Conservation (phyloP, 192 early-diverging fungal genomes). For the Haplosporangium gracile region DNA sequence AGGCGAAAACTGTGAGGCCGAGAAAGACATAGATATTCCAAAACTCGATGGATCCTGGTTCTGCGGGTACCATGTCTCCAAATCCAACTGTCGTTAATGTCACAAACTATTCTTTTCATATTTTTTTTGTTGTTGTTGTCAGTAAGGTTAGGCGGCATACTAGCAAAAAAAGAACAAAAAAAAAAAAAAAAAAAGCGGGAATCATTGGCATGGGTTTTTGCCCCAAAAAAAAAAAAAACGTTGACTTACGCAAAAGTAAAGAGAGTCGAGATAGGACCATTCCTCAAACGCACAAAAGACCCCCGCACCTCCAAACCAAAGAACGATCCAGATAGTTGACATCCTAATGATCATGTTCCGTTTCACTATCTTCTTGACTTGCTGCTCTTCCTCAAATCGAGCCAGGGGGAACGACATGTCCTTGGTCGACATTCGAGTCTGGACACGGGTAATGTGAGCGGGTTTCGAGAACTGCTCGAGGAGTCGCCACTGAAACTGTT, state of each 20-base stretch:
- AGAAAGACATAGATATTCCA: constrained; percentile 55
- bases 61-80: constrained; percentile 39
- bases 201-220: no score
- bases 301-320: constrained; percentile 54
- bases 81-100: constrained; percentile 51
- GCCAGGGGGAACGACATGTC: constrained; percentile 34
- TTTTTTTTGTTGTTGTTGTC: not conserved
- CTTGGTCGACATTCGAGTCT: constrained; percentile 41
- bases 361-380: constrained; percentile 33
- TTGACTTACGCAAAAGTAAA: constrained; percentile 49
- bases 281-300: constrained; percentile 48
- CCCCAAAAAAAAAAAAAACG: not conserved
- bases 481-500: constrained; percentile 50
- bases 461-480: constrained; percentile 33
- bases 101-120: constrained; percentile 21
- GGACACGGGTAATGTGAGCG: constrained; percentile 41
- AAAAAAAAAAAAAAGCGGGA: not conserved
- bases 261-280: constrained; percentile 43
- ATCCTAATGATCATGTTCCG: constrained; percentile 43
- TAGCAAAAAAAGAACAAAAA: not conserved
- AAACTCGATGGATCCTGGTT: constrained; percentile 55
- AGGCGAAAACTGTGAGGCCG: constrained; percentile 48
- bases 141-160: not conserved
- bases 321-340: constrained; percentile 32
- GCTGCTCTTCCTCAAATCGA: constrained; percentile 35